phyloP scores from a whole-genome alignment of 768 basidiomycete genomes.

The Lactarius sanguifluus region DNA sequence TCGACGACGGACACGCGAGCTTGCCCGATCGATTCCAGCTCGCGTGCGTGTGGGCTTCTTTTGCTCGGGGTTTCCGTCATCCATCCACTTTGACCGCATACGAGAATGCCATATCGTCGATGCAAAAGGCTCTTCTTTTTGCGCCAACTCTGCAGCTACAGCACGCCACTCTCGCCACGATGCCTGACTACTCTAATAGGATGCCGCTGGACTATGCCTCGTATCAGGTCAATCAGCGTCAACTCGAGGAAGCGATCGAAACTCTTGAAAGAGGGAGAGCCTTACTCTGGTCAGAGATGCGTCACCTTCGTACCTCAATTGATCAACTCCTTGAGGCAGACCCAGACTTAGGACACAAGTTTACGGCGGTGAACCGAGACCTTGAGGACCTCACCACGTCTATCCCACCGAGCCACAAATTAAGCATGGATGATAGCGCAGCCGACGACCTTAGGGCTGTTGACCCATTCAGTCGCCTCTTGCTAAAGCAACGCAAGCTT shows the following conservation, averaged over 20 bases:
- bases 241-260: constrained; percentile 5
- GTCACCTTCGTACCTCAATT: constrained; percentile 8
- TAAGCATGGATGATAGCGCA: background rate
- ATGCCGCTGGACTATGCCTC: constrained; percentile 2
- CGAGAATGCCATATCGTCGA: background rate
- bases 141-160: constrained; percentile 8
- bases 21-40: background rate
- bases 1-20: background rate
- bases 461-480: background rate
- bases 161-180: background rate
- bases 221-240: background rate
- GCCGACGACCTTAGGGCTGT: background rate
- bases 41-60: background rate
- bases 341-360: background rate
- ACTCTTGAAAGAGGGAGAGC: constrained; percentile 19
- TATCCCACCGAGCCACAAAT: background rate
- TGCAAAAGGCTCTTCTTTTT: background rate
- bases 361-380: background rate
- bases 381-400: constrained; percentile 5
- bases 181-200: background rate
- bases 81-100: background rate
- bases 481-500: constrained; percentile 7
- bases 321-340: background rate
- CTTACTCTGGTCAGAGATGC: constrained; percentile 24
- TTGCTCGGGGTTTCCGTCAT: background rate